Conservation (phyloP, 1,284 basidiomycete species). For the Chalciporus sp. region DNA sequence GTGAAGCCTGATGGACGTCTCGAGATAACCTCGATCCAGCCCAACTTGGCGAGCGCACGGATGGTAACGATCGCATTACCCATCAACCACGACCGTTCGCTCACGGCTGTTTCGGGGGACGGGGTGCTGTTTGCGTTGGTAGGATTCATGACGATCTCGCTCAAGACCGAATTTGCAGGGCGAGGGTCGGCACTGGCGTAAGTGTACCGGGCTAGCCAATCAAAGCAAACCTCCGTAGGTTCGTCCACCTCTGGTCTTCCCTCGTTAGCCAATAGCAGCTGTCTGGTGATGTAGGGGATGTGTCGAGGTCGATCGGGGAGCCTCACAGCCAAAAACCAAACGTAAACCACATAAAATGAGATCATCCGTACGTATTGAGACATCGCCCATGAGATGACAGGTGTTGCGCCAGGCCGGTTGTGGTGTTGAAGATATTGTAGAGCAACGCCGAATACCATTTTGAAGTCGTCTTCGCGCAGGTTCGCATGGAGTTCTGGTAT, state of each 20-base stretch:
- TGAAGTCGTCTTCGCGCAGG: conserved; percentile 92
- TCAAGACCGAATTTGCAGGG: conserved; percentile 80
- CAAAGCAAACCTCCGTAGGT: conserved; percentile 95
- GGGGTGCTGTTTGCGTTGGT: conserved; percentile 22
- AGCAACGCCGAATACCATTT: conserved; percentile 94
- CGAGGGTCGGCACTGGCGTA: conserved; percentile 94
- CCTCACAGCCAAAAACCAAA: conserved; percentile 93
- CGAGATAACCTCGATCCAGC: conserved; percentile 90
- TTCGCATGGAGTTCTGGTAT: conserved; percentile 83
- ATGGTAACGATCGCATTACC: conserved; percentile 90
- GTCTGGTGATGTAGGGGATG: conserved; percentile 86
- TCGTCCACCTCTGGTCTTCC: conserved; percentile 79
- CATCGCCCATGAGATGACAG: conserved; percentile 80
- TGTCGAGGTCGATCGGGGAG: conserved; percentile 84
- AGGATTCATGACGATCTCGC: conserved; percentile 70
- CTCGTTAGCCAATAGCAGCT: conserved; percentile 88
- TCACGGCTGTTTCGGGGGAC: conserved; percentile 43
- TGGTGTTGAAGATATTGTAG: conserved; percentile 95
- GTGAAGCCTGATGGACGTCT: conserved; percentile 91
- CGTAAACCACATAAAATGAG: conserved; percentile 91
- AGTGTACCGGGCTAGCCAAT: conserved; percentile 95
- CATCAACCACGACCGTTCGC: conserved; percentile 84
- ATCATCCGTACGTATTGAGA: conserved; percentile 95
- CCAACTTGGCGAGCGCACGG: conserved; percentile 69
- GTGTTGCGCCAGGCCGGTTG: conserved; percentile 66